phyloP scores from a whole-genome alignment of 257 asterid species.

The Craterostigma plantagineum region DNA sequence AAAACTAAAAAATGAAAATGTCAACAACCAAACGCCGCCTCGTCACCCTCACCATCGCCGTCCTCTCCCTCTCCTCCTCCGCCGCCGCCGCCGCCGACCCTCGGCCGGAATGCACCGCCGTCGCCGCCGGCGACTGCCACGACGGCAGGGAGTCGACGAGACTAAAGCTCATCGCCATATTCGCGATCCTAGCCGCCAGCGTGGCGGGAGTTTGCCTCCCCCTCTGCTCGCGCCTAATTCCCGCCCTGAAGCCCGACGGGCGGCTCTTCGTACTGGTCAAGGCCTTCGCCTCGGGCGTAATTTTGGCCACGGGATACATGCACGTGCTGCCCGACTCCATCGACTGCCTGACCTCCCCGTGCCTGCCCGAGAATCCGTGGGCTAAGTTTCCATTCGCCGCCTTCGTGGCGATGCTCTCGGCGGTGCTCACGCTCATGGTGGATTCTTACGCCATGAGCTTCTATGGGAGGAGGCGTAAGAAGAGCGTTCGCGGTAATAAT shows the following conservation, averaged over 20 bases:
- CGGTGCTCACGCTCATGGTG: conserved; percentile 17
- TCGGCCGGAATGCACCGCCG: conserved; percentile 6
- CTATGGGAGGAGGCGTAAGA: conserved; percentile 8
- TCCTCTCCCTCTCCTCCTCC: neutral
- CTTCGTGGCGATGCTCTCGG: conserved; percentile 27
- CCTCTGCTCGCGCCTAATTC: conserved; percentile 9
- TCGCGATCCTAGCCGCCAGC: conserved; percentile 15
- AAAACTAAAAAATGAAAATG: too few species aligned
- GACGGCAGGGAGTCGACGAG: conserved; percentile 10
- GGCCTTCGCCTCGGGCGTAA: conserved; percentile 27
- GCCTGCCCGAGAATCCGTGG: conserved; percentile 25
- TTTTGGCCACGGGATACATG: conserved; percentile 30
- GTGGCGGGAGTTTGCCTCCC: conserved; percentile 25
- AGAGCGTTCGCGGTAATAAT: neutral
- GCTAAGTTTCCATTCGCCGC: conserved; percentile 21
- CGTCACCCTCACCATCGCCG: neutral
- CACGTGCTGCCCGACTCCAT: conserved; percentile 28
- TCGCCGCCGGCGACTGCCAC: conserved; percentile 5
- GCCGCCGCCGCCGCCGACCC: neutral
- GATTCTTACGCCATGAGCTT: conserved; percentile 25
- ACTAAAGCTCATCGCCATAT: conserved; percentile 19
- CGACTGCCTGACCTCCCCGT: conserved; percentile 12
- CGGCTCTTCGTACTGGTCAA: conserved; percentile 17
- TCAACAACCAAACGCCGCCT: too few species aligned
- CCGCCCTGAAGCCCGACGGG: conserved; percentile 16